Percentiles rank a stretch among this genome's conserved stretches.
Evolutionary conservation across 2,329 filamentous ascomycete species (phyloP).

Genomic region (Sodiomyces alkalinus): DNA sequence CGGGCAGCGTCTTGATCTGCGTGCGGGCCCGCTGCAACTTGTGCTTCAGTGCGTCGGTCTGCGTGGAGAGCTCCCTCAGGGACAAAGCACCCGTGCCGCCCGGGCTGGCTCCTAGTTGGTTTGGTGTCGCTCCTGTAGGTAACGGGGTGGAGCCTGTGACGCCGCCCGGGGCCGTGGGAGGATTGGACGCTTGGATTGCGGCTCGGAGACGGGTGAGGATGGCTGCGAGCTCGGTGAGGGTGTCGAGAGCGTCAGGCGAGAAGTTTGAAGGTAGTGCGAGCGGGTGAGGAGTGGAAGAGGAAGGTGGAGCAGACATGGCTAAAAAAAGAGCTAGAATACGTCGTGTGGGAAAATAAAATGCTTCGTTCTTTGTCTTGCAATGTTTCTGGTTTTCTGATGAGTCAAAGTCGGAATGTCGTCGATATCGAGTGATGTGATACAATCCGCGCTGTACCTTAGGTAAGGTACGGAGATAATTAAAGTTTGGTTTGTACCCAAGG

Average conservation of each 20-base stretch:
- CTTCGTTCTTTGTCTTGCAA: too few species aligned
- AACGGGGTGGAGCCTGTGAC: constrained; percentile 21
- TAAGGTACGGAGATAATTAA: too few species aligned
- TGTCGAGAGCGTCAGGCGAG: constrained; percentile 70
- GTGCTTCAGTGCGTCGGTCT: constrained; percentile 66
- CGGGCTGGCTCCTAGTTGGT: constrained; percentile 16
- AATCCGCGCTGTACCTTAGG: too few species aligned
- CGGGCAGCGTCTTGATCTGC: constrained; percentile 50
- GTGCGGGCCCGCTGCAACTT: constrained; percentile 66
- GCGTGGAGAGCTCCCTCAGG: constrained; percentile 63
- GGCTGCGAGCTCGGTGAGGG: constrained; percentile 65
- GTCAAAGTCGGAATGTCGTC: too few species aligned
- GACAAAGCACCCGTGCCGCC: constrained; percentile 18
- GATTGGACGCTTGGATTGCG: constrained; percentile 18
- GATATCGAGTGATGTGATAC: too few species aligned
- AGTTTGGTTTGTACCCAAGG: too few species aligned
- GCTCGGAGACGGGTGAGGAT: constrained; percentile 61
- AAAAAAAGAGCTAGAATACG: neutral
- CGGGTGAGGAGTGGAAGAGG: constrained; percentile 17
- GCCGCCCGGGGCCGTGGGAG: constrained; percentile 18
- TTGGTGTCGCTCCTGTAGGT: constrained; percentile 14
- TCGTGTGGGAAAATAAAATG: too few species aligned
- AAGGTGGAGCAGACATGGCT: neutral
- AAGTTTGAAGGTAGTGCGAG: constrained; percentile 48
- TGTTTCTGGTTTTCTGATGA: too few species aligned